Evolutionary conservation across 495 filamentous ascomycete species (phyloP).

Genomic region (Aspergillus affinis): DNA sequence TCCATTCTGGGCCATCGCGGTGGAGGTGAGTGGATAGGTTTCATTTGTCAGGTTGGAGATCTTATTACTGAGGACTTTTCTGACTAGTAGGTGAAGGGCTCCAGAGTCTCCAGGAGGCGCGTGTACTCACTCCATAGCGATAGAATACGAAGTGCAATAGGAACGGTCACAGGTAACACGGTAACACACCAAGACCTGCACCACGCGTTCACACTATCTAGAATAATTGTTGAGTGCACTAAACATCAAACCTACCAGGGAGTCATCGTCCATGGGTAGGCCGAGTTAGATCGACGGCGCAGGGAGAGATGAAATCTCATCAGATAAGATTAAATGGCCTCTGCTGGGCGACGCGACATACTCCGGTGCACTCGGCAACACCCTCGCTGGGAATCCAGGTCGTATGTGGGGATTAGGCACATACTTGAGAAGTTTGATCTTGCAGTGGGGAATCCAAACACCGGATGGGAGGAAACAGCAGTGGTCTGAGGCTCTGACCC

Average conservation of each 20-base stretch:
- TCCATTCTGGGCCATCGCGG: background rate
- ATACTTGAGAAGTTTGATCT: background rate
- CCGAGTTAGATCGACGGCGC: background rate
- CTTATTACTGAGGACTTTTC: background rate
- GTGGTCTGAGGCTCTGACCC: constrained; percentile 18
- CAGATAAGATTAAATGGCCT: constrained; percentile 15
- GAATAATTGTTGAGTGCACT: no score
- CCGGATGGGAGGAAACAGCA: constrained; percentile 8
- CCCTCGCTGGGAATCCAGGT: constrained; percentile 1
- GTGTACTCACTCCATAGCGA: no score
- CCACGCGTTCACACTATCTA: no score
- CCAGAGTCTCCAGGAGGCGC: no score
- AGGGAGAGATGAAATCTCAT: constrained; percentile 10
- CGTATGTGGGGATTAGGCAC: constrained; percentile 14
- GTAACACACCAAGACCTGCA: background rate
- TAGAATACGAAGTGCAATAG: no score
- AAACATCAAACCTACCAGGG: background rate
- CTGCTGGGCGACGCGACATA: background rate
- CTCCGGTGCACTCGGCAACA: background rate
- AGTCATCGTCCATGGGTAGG: background rate
- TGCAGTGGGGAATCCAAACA: constrained; percentile 10
- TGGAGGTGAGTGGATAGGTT: background rate
- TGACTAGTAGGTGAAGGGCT: no score
- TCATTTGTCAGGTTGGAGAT: background rate
- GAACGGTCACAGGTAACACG: background rate